Conservation (phyloP, 306 rosid species). For the Gillenia trifoliata region DNA sequence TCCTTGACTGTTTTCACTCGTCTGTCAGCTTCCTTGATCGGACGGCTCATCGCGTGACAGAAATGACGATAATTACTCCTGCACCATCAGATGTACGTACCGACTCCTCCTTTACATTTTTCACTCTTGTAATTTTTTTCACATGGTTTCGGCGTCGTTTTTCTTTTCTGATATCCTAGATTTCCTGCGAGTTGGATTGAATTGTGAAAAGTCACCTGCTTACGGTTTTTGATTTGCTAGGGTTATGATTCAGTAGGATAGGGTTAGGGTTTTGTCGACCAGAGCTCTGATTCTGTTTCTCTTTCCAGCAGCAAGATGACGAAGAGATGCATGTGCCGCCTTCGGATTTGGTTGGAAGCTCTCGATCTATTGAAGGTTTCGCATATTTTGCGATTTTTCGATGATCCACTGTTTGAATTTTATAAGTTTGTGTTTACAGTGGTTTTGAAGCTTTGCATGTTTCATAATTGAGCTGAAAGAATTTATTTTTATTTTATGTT, state of each 20-base stretch:
- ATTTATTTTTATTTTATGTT: background rate
- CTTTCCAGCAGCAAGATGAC: conserved; percentile 46
- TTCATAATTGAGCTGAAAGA: conserved; percentile 17
- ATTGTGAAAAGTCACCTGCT: conserved; percentile 10
- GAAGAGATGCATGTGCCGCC: conserved; percentile 53
- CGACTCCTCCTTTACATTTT: too few relatives aligned
- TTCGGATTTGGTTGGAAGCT: conserved; percentile 44
- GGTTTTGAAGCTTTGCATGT: conserved; percentile 11
- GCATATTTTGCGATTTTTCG: background rate
- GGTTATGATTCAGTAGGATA: conserved; percentile 35
- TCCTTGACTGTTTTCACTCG: too few relatives aligned
- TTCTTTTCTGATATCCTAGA: conserved; percentile 19
- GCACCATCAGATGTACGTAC: too few relatives aligned
- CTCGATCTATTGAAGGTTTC: conserved; percentile 55
- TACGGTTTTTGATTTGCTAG: conserved; percentile 17
- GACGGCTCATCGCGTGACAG: too few relatives aligned
- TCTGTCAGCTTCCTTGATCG: too few relatives aligned
- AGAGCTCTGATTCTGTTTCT: conserved; percentile 28
- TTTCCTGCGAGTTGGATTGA: conserved; percentile 19
- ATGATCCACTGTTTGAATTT: background rate
- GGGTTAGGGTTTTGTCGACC: conserved; percentile 35
- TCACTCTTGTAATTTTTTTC: background rate
- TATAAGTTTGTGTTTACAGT: background rate
- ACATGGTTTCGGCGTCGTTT: conserved; percentile 3
- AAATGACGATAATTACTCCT: too few relatives aligned